These are phyloP conservation scores for Tulasnella sp. DNA, from an alignment of 768 basidiomycete species.

Conservation along the genomic window DNA sequence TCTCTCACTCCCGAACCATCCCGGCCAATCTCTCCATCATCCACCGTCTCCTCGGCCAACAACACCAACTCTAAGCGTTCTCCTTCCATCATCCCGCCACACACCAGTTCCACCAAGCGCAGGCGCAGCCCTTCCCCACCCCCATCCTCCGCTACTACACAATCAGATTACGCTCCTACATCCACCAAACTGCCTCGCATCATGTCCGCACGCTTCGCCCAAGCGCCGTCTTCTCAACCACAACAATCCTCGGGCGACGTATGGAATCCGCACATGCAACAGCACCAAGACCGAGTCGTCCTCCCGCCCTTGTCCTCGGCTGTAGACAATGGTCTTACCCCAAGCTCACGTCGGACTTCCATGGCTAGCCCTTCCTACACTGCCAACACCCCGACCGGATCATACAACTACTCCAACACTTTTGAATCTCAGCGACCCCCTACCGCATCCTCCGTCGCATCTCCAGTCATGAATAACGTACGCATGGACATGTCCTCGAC, in stretches of 20 bases:
- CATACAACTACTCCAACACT: conserved; percentile 11
- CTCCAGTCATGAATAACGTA: neutral
- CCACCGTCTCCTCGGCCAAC: conserved; percentile 3
- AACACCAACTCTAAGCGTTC: conserved; percentile 8
- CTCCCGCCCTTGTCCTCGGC: conserved; percentile 15
- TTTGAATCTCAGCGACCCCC: conserved; percentile 11
- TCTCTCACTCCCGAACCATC: conserved; percentile 1
- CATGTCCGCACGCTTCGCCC: conserved; percentile 14
- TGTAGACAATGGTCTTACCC: conserved; percentile 14
- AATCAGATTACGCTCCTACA: no score
- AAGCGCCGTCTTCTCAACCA: no score
- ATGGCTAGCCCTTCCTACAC: conserved; percentile 1
- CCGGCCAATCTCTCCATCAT: conserved; percentile 1
- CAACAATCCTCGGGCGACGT: neutral
- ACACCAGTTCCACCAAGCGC: neutral
- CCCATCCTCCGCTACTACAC: conserved; percentile 1
- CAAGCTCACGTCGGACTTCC: neutral
- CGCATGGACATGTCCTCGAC: neutral
- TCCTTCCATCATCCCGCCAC: neutral
- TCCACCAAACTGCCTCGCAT: conserved; percentile 7
- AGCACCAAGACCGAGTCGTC: conserved; percentile 12
- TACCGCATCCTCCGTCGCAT: neutral
- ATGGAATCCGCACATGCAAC: conserved; percentile 11
- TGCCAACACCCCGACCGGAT: neutral
- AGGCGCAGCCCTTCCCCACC: neutral